Conservation (phyloP, 768 basidiomycete genomes). For the Naganishia friedmannii region DNA sequence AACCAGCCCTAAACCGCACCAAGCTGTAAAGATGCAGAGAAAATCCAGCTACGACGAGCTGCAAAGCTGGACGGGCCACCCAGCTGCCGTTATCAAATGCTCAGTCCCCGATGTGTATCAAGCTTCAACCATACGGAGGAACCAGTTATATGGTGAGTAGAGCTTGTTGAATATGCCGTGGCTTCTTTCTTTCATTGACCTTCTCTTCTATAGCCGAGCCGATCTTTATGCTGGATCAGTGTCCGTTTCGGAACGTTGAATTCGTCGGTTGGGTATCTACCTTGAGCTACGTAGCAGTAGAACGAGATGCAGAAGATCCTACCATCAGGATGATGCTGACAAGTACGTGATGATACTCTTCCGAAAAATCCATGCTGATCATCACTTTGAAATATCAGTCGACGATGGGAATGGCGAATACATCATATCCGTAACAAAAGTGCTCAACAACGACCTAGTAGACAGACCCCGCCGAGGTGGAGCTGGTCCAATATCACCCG, state of each 20-base stretch:
- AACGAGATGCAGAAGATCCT: slow-evolving; percentile 18
- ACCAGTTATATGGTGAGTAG: slow-evolving; percentile 12
- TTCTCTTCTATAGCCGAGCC: slow-evolving; percentile 2
- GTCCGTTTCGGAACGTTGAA: slow-evolving; percentile 20
- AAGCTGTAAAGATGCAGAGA: not conserved
- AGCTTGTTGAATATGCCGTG: not conserved
- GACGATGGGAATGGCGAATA: slow-evolving; percentile 26
- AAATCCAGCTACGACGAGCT: slow-evolving; percentile 20
- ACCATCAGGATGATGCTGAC: slow-evolving; percentile 10
- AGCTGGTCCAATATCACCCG: not conserved
- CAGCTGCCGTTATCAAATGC: slow-evolving; percentile 25
- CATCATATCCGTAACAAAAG: slow-evolving; percentile 14
- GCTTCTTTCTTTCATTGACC: not conserved
- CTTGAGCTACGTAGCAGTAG: slow-evolving; percentile 6
- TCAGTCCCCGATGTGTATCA: slow-evolving; percentile 9
- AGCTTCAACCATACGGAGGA: slow-evolving; percentile 9
- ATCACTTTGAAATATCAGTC: not conserved
- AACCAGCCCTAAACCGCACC: not conserved
- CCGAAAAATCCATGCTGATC: not conserved
- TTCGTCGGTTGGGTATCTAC: slow-evolving; percentile 24
- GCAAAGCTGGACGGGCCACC: slow-evolving; percentile 17
- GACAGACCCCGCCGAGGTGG: not conserved
- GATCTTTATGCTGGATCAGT: slow-evolving; percentile 27
- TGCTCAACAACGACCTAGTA: slow-evolving; percentile 4
- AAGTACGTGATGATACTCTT: slow-evolving; percentile 1